These are phyloP conservation scores for Diplodia corticola DNA, from an alignment of 2,329 filamentous ascomycete species.

Conservation along the genomic window DNA sequence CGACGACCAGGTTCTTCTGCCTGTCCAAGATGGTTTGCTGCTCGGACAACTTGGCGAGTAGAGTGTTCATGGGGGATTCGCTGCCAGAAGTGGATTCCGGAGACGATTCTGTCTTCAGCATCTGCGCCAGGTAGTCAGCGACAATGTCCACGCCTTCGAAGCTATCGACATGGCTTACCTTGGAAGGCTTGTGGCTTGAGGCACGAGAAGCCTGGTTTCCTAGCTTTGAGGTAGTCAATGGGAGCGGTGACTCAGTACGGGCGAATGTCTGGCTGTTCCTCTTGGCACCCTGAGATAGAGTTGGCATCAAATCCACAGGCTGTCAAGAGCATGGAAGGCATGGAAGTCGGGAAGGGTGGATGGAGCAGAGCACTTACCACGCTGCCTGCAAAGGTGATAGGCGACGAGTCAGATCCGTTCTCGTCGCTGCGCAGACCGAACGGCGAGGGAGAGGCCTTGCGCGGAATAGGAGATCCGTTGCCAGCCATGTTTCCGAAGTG, in stretches of 20 bases:
- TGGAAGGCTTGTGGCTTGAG: conserved; percentile 20
- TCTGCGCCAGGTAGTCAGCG: conserved; percentile 15
- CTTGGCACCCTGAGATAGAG: conserved; percentile 37
- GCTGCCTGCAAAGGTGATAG: conserved; percentile 34
- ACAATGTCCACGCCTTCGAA: conserved; percentile 27
- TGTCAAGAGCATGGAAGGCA: conserved; percentile 26
- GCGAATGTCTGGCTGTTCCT: conserved; percentile 27
- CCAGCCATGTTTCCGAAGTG: conserved; percentile 41
- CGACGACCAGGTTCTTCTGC: not conserved
- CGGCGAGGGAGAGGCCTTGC: conserved; percentile 32
- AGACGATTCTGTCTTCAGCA: conserved; percentile 12
- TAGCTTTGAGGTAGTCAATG: conserved; percentile 40
- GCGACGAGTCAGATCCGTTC: conserved; percentile 37
- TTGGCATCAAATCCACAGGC: not conserved
- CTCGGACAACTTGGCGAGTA: conserved; percentile 72
- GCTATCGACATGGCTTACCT: conserved; percentile 34
- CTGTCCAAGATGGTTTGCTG: conserved; percentile 43
- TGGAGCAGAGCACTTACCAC: conserved; percentile 34
- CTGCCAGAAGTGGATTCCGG: conserved; percentile 1
- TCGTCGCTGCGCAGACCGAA: conserved; percentile 36
- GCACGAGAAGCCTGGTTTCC: conserved; percentile 29
- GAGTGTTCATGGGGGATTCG: conserved; percentile 55
- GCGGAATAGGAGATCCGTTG: conserved; percentile 45
- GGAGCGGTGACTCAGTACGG: conserved; percentile 28
- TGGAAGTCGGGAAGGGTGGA: conserved; percentile 25